Evolutionary conservation across 2,329 filamentous ascomycete species (phyloP), one percentile per base, ranked within the genome.

Genomic region (Purpureocillium lavendulum): DNA sequence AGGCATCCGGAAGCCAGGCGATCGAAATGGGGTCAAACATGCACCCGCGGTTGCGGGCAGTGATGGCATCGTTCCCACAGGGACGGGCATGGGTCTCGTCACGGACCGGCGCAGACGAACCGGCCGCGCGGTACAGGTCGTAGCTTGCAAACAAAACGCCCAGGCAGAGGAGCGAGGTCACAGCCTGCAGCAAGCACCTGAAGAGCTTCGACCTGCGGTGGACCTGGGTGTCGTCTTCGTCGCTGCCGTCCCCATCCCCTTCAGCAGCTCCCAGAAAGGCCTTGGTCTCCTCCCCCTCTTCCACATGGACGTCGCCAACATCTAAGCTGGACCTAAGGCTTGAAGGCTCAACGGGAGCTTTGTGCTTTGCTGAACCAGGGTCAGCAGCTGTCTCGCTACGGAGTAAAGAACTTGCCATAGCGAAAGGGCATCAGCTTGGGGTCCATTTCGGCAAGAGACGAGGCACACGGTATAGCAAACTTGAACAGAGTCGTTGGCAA

Each of bases 21-120:
- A 37, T 31, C 7, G 39, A 29, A 29, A 41, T 37, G 17, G 39
- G 39, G 30, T 41, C 39, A 33, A 41, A 41, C 11, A 41, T 14
- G 39, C 39, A 41, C 8, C 35, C 35, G 13, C 14, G 16, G 39
- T 24, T 33, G 6, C 39, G 29, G 15, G 39, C 34, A 8, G 39
- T 33, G 13, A 31, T 18, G 12, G 39, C 29, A 29, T 37, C 35
- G 14, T n/a, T n/a, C 12, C 39, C 39, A 30, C 39, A 41, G 4
- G 35, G 29, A 11, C 21, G 21, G 21, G 10, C 21, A 5, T 18
- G 18, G 18, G 30, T 13, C 29, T 9, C 15, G 10, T 33, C 21
- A 5, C n/a, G n/a, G n/a, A n/a, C n/a, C n/a, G n/a, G n/a, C n/a
- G n/a, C n/a, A n/a, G n/a, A n/a, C n/a, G n/a, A n/a, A n/a, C n/a